Evolutionary conservation across 352 stramenopile species (phyloP).

Genomic region (Globisporangium apiculatum): DNA sequence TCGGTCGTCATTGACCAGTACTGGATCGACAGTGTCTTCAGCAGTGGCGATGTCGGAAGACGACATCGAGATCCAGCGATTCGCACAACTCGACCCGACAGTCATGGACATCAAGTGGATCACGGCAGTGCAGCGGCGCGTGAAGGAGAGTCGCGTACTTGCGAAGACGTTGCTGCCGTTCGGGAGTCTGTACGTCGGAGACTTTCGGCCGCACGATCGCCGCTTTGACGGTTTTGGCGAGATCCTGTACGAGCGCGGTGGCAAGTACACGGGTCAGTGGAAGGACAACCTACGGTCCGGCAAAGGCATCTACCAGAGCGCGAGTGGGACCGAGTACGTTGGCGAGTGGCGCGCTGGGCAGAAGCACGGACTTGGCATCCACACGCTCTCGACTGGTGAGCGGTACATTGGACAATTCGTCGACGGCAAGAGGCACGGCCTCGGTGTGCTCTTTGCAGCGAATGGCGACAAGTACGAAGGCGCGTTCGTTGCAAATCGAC

Average conservation of each 20-base stretch:
- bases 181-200: conserved; percentile 70
- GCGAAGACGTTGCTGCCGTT: conserved; percentile 58
- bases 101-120: conserved; percentile 47
- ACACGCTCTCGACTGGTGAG: conserved; percentile 74
- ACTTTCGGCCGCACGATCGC: conserved; percentile 38
- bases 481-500: conserved; percentile 30
- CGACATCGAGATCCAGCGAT: conserved; percentile 9
- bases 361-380: conserved; percentile 78
- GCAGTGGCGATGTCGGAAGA: conserved; percentile 5
- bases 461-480: conserved; percentile 88
- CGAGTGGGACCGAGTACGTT: conserved; percentile 48
- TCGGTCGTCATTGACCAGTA: not conserved
- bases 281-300: conserved; percentile 55
- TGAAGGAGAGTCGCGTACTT: conserved; percentile 29
- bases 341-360: conserved; percentile 68
- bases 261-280: conserved; percentile 84
- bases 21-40: not conserved
- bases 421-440: conserved; percentile 68
- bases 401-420: conserved; percentile 81
- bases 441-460: conserved; percentile 40
- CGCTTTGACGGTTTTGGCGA: conserved; percentile 78
- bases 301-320: conserved; percentile 57
- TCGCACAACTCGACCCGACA: conserved; percentile 20
- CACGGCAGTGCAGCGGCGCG: conserved; percentile 31
- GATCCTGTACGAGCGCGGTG: conserved; percentile 77